phyloP scores from a whole-genome alignment of 148 eudicot genomes.

The Arbutus unedo region DNA sequence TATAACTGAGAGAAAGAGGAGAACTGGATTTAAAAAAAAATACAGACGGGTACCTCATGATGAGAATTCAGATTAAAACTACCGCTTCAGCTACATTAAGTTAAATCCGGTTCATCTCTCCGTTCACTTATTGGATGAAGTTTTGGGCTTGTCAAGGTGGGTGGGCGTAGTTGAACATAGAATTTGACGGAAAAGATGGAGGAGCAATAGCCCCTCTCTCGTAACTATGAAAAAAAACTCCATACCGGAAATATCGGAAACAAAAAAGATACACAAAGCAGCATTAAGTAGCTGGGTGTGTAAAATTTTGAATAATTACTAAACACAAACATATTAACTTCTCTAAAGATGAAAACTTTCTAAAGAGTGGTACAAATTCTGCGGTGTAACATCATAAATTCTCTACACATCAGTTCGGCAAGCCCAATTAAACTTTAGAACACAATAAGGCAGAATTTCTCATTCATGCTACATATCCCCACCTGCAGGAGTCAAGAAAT shows the following conservation, averaged over 20 bases:
- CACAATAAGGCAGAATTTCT: not conserved
- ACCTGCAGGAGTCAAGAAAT: not conserved
- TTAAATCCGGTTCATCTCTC: not conserved
- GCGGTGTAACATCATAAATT: too few relatives aligned
- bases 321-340: not conserved
- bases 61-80: not conserved
- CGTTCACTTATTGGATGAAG: too few relatives aligned
- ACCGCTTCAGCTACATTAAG: not conserved
- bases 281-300: not conserved
- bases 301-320: not conserved
- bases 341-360: constrained; percentile 7
- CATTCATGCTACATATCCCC: not conserved
- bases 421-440: not conserved
- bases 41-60: not conserved
- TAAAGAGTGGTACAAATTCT: not conserved
- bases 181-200: too few relatives aligned
- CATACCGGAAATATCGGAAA: not conserved
- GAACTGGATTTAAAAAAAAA: not conserved
- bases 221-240: too few relatives aligned
- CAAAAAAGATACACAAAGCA: not conserved
- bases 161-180: too few relatives aligned
- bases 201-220: too few relatives aligned
- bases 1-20: not conserved
- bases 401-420: not conserved
- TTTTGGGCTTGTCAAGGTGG: too few relatives aligned